These are phyloP conservation scores for Coprinellus micaceus DNA, from an alignment of 768 basidiomycete species.

Conservation along the genomic window DNA sequence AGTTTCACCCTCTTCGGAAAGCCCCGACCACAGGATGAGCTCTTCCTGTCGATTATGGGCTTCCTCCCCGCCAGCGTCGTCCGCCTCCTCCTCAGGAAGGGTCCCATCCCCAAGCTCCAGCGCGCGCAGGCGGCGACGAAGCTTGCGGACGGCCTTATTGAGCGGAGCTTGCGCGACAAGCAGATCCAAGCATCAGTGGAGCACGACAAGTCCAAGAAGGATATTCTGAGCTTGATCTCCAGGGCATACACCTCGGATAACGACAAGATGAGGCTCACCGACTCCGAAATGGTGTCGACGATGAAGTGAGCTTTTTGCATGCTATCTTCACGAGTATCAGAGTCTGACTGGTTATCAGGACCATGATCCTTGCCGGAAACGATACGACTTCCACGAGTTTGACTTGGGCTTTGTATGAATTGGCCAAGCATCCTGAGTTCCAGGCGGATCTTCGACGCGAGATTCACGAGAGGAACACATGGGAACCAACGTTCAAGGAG, in stretches of 20 bases:
- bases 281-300: slow-evolving; percentile 45
- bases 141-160: slow-evolving; percentile 18
- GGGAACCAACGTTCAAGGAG: slow-evolving; percentile 43
- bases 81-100: slow-evolving; percentile 16
- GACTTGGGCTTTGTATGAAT: slow-evolving; percentile 60
- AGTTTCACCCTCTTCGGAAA: slow-evolving; percentile 31
- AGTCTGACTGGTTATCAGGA: slow-evolving; percentile 35
- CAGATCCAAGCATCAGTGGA: slow-evolving; percentile 33
- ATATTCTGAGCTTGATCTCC: neutral
- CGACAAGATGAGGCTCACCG: slow-evolving; percentile 36
- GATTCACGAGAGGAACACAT: slow-evolving; percentile 33
- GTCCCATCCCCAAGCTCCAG: slow-evolving; percentile 27
- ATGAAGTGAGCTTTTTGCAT: slow-evolving; percentile 47
- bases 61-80: slow-evolving; percentile 32
- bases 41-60: slow-evolving; percentile 25
- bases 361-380: slow-evolving; percentile 48
- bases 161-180: slow-evolving; percentile 8
- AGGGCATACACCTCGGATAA: slow-evolving; percentile 48
- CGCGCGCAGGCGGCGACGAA: slow-evolving; percentile 30
- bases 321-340: slow-evolving; percentile 34
- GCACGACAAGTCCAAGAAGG: slow-evolving; percentile 3
- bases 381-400: slow-evolving; percentile 60
- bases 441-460: slow-evolving; percentile 55
- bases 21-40: slow-evolving; percentile 30
- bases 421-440: slow-evolving; percentile 53